Conservation (phyloP, 2,329 filamentous ascomycete species). For the Aureobasidium sp. region DNA sequence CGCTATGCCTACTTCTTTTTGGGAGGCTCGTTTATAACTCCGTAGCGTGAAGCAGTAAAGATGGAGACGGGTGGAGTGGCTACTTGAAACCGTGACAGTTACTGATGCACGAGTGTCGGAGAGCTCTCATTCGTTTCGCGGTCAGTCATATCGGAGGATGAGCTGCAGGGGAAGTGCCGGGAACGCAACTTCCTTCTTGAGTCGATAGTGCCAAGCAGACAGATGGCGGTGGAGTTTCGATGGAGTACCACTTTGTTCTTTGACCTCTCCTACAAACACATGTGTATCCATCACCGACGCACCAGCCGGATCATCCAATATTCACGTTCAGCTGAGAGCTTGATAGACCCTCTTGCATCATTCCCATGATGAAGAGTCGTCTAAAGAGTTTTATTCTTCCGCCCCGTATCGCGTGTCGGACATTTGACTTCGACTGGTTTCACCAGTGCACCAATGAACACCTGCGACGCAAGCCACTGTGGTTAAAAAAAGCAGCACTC, state of each 20-base stretch:
- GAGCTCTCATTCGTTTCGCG: not conserved
- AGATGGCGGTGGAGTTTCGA: too few species aligned
- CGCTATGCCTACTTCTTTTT: not conserved
- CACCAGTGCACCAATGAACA: conserved; percentile 10
- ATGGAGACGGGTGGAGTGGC: not conserved
- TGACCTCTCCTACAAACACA: not conserved
- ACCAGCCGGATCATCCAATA: not conserved
- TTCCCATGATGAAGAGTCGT: not conserved
- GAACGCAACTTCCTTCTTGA: not conserved
- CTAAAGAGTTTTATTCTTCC: conserved; percentile 10
- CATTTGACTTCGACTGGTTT: not conserved
- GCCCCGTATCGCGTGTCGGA: conserved; percentile 11
- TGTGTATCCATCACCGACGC: not conserved
- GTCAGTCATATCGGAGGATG: not conserved
- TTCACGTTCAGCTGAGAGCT: not conserved
- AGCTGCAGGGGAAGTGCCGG: not conserved
- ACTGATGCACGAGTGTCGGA: conserved; percentile 3
- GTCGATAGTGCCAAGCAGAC: not conserved
- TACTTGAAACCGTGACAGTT: not conserved
- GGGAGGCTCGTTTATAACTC: not conserved
- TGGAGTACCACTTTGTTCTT: not conserved
- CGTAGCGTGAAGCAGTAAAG: conserved; percentile 1
- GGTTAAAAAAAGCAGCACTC: conserved; percentile 12
- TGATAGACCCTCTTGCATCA: not conserved
- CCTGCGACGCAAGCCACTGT: conserved; percentile 2